phyloP scores from a whole-genome alignment of 305 asterid genomes.

The Fraxinus platypoda region DNA sequence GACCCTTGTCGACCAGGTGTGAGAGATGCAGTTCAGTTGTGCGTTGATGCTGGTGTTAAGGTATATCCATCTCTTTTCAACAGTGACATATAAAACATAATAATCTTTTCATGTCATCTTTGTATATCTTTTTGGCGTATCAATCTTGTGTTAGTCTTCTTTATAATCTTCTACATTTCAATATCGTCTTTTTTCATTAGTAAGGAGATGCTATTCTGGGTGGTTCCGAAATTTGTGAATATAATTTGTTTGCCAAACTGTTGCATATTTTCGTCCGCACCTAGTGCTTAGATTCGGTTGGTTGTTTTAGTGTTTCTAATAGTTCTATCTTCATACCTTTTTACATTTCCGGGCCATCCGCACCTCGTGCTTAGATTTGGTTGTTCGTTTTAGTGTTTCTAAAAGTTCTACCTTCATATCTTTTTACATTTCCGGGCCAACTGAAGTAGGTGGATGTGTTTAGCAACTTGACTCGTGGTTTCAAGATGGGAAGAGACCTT shows the following conservation, averaged over 20 bases:
- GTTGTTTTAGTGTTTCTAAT: neutral
- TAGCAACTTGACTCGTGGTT: neutral
- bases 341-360: neutral
- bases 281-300: neutral
- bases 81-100: neutral
- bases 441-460: neutral
- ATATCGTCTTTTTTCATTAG: neutral
- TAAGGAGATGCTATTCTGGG: neutral
- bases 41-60: slow-evolving; percentile 89
- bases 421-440: neutral
- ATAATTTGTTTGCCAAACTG: neutral
- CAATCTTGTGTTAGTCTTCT: neutral
- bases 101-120: neutral
- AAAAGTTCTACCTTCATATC: neutral
- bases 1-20: slow-evolving; percentile 97
- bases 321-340: neutral
- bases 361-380: neutral
- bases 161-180: neutral
- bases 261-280: neutral
- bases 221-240: neutral
- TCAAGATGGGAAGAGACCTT: neutral
- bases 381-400: neutral
- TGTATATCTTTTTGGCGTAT: neutral
- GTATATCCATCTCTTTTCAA: slow-evolving; percentile 30
- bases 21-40: slow-evolving; percentile 73